phyloP scores from a whole-genome alignment of 2,329 filamentous ascomycete genomes.

The Dissoconium aciculare region DNA sequence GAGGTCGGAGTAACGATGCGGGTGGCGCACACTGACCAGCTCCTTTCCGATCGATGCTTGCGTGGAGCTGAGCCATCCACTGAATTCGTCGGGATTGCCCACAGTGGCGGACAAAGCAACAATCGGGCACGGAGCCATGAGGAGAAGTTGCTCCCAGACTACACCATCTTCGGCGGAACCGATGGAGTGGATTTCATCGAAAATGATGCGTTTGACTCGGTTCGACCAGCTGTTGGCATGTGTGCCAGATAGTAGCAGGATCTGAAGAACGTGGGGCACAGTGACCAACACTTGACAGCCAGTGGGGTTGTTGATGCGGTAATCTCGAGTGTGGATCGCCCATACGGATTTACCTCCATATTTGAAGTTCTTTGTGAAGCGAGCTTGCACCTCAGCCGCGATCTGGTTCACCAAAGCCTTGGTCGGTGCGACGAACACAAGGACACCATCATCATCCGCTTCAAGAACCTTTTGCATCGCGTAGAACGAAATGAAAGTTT shows the following conservation, averaged over 20 bases:
- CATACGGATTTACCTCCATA: conserved; percentile 53
- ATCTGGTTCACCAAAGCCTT: conserved; percentile 77
- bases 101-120: conserved; percentile 69
- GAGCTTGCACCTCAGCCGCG: conserved; percentile 59
- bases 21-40: conserved; percentile 53
- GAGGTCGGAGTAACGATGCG: conserved; percentile 58
- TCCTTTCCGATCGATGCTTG: conserved; percentile 49
- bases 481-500: conserved; percentile 75
- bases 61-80: conserved; percentile 49
- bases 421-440: conserved; percentile 68
- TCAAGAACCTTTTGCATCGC: conserved; percentile 65
- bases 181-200: conserved; percentile 71
- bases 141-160: conserved; percentile 63
- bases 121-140: conserved; percentile 61
- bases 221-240: conserved; percentile 54
- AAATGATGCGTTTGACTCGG: conserved; percentile 60
- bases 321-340: conserved; percentile 64
- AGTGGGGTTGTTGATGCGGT: conserved; percentile 56
- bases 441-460: conserved; percentile 50
- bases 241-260: conserved; percentile 53
- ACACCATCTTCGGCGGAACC: conserved; percentile 61
- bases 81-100: conserved; percentile 58
- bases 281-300: conserved; percentile 65
- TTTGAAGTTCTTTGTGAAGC: conserved; percentile 52
- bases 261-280: conserved; percentile 63